Evolutionary conservation across 1,284 basidiomycete genomes (phyloP).

Genomic region (Porodaedalea pini): DNA sequence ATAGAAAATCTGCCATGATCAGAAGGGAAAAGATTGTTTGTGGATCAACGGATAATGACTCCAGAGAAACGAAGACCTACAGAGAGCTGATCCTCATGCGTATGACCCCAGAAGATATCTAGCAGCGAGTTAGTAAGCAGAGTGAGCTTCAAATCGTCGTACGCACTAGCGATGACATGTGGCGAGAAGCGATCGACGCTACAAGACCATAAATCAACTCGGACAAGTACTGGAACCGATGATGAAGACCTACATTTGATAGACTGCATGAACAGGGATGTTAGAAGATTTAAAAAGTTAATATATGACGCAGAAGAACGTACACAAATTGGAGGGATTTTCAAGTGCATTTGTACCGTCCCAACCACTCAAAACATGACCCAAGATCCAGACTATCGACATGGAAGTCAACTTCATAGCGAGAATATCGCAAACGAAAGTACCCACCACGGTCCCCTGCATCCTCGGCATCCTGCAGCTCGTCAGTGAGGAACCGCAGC

Average conservation of each 20-base stretch:
- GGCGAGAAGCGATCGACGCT: constrained; percentile 77
- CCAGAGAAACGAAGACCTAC: constrained; percentile 34
- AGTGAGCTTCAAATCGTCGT: neutral
- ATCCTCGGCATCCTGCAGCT: constrained; percentile 76
- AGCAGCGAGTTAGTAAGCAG: neutral
- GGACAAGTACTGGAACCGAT: neutral
- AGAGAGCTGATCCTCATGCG: constrained; percentile 78
- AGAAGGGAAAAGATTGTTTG: neutral
- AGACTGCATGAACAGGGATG: constrained; percentile 42
- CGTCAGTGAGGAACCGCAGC: constrained; percentile 75
- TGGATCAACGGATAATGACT: neutral
- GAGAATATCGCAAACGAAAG: neutral
- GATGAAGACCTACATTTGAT: constrained; percentile 55
- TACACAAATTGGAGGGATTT: constrained; percentile 66
- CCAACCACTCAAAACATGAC: constrained; percentile 77
- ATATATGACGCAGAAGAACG: constrained; percentile 30
- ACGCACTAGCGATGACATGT: constrained; percentile 73
- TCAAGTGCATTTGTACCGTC: constrained; percentile 61
- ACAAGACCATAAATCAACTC: constrained; percentile 23
- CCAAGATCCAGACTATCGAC: constrained; percentile 71
- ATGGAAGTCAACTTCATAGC: neutral
- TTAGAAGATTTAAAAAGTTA: neutral
- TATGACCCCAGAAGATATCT: constrained; percentile 80
- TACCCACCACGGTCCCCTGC: constrained; percentile 56
- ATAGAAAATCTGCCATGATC: constrained; percentile 68